phyloP scores from a whole-genome alignment of 176 grass and related monocot genomes.

The Pharus latifolius region DNA sequence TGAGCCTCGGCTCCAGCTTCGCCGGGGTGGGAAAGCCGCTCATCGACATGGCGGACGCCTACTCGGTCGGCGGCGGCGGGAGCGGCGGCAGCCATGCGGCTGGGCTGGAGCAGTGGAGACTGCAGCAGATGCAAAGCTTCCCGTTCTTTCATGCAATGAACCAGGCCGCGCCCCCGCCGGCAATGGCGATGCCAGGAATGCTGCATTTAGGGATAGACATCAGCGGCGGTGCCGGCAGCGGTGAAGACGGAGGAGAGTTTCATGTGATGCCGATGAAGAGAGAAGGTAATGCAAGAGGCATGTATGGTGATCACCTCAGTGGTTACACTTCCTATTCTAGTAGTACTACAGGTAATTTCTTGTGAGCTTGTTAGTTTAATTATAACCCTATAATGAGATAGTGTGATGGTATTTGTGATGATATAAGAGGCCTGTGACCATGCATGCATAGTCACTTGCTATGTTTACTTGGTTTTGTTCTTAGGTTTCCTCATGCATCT shows the following conservation, averaged over 20 bases:
- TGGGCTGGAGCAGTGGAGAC: constrained; percentile 40
- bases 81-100: neutral
- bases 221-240: neutral
- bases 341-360: constrained; percentile 41
- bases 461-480: neutral
- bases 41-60: neutral
- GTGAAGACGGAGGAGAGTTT: constrained; percentile 17
- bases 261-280: constrained; percentile 26
- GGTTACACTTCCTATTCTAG: constrained; percentile 37
- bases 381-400: constrained; percentile 19
- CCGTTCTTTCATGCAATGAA: constrained; percentile 54
- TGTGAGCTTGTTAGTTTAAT: constrained; percentile 9
- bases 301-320: constrained; percentile 19
- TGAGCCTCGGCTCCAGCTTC: constrained; percentile 41
- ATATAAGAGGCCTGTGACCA: constrained; percentile 35
- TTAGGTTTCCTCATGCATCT: constrained; percentile 27
- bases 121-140: constrained; percentile 52
- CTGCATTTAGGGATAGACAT: constrained; percentile 21
- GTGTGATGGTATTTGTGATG: constrained; percentile 15
- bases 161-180: neutral
- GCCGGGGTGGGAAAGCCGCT: constrained; percentile 19
- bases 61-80: neutral
- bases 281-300: constrained; percentile 18
- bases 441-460: constrained; percentile 29
- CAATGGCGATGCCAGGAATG: constrained; percentile 33